Conservation (phyloP, 2,329 filamentous ascomycete genomes). For the Ramularia endophylla region DNA sequence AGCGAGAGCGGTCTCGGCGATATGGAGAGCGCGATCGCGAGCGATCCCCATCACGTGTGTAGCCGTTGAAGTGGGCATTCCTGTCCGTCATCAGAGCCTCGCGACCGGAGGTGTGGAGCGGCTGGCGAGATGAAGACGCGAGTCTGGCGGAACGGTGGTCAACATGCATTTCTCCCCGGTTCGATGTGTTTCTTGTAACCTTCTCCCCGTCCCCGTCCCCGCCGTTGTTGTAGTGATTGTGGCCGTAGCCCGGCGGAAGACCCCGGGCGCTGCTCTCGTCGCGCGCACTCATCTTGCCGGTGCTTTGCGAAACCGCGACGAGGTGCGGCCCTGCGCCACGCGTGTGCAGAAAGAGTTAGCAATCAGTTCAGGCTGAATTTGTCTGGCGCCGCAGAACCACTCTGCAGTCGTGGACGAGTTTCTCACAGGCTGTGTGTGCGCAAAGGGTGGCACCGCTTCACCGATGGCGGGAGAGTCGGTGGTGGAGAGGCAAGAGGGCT, state of each 20-base stretch:
- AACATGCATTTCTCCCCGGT: slow-evolving; percentile 74
- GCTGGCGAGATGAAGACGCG: slow-evolving; percentile 31
- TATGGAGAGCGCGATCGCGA: slow-evolving; percentile 47
- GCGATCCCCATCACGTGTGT: slow-evolving; percentile 34
- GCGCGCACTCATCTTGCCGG: slow-evolving; percentile 34
- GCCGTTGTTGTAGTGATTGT: slow-evolving; percentile 75
- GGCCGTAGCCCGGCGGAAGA: slow-evolving; percentile 59
- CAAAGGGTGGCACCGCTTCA: neutral
- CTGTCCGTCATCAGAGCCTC: slow-evolving; percentile 16
- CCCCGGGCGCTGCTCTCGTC: too few relatives aligned
- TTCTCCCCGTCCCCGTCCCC: slow-evolving; percentile 66
- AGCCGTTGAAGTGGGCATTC: slow-evolving; percentile 29
- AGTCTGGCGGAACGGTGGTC: slow-evolving; percentile 78
- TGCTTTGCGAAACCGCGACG: neutral
- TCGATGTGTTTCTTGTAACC: slow-evolving; percentile 68
- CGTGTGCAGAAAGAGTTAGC: slow-evolving; percentile 24
- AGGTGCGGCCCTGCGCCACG: slow-evolving; percentile 18
- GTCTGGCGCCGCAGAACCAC: slow-evolving; percentile 22
- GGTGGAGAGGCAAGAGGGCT: too few relatives aligned
- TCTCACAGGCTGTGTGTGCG: slow-evolving; percentile 25
- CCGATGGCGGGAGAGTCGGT: too few relatives aligned
- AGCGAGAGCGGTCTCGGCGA: slow-evolving; percentile 36
- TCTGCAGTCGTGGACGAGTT: slow-evolving; percentile 18
- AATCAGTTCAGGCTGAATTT: slow-evolving; percentile 9
- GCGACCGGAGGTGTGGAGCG: slow-evolving; percentile 14